Evolutionary conservation across 768 basidiomycete species (phyloP).

Genomic region (Gloeophyllum trabeum): DNA sequence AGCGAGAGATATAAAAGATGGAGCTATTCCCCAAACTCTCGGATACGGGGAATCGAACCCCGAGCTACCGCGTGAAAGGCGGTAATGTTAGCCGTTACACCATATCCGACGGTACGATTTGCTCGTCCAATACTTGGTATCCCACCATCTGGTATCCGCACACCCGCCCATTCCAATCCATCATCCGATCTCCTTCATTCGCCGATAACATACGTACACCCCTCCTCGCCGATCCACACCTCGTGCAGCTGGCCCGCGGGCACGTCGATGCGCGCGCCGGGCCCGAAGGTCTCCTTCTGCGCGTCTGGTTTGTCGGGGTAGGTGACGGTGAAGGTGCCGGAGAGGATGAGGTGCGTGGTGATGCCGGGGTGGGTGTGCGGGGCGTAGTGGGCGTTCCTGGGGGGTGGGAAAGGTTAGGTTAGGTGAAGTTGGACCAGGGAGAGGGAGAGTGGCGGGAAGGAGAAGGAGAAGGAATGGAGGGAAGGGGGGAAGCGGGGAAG

Average conservation of each 20-base stretch:
- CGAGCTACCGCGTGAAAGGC: conserved; percentile 29
- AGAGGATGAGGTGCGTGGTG: conserved; percentile 18
- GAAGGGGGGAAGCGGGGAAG: neutral
- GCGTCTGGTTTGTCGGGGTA: conserved; percentile 10
- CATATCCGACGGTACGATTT: conserved; percentile 16
- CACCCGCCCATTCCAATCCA: too few species aligned
- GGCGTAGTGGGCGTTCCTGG: conserved; percentile 15
- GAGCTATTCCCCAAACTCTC: neutral
- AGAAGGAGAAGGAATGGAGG: too few species aligned
- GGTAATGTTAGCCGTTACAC: conserved; percentile 27
- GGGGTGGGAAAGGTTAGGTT: neutral
- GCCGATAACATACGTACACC: conserved; percentile 19
- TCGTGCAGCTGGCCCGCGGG: conserved; percentile 16
- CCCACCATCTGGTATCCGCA: too few species aligned
- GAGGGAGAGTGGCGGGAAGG: neutral
- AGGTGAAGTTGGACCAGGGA: neutral
- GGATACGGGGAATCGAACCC: conserved; percentile 20
- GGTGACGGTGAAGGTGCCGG: conserved; percentile 14
- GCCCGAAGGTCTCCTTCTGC: conserved; percentile 15
- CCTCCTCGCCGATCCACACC: conserved; percentile 18
- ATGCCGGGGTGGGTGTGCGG: conserved; percentile 15
- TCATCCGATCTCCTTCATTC: conserved; percentile 10
- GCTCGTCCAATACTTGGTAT: neutral
- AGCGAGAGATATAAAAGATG: neutral
- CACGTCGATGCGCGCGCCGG: conserved; percentile 16